Percentiles rank a stretch among this genome's conserved stretches.
Conservation (phyloP, 2,329 filamentous ascomycete species). For the Neonectria hederae region DNA sequence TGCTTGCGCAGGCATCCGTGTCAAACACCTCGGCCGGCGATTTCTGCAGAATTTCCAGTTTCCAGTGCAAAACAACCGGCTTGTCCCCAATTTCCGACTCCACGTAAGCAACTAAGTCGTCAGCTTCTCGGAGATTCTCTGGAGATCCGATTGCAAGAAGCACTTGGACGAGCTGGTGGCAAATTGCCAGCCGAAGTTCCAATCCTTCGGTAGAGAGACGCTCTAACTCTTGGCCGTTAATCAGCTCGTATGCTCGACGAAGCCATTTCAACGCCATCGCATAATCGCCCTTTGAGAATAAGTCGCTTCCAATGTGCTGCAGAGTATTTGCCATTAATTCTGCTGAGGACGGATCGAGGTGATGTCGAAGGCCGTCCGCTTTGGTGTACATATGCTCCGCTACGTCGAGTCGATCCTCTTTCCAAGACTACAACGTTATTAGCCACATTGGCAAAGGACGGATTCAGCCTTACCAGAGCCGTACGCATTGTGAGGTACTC, state of each 20-base stretch:
- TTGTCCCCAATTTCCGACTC: constrained; percentile 71
- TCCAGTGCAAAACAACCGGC: constrained; percentile 72
- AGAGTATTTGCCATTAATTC: constrained; percentile 74
- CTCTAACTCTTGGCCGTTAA: constrained; percentile 65
- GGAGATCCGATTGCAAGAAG: constrained; percentile 58
- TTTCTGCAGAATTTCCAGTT: constrained; percentile 70
- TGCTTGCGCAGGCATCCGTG: constrained; percentile 56
- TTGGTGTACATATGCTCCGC: constrained; percentile 82
- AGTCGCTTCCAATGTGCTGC: constrained; percentile 75
- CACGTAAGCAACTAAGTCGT: constrained; percentile 67
- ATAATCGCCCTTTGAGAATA: constrained; percentile 62
- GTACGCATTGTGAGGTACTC: constrained; percentile 75
- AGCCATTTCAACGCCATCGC: constrained; percentile 76
- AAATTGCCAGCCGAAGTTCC: constrained; percentile 72
- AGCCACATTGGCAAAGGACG: constrained; percentile 23
- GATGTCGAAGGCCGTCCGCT: constrained; percentile 51
- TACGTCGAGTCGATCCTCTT: constrained; percentile 75
- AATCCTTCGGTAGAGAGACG: constrained; percentile 66
- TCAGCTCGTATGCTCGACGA: constrained; percentile 68
- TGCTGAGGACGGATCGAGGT: constrained; percentile 58
- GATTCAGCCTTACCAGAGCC: constrained; percentile 63
- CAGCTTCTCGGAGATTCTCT: constrained; percentile 61
- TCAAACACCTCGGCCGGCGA: constrained; percentile 59
- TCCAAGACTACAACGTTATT: constrained; percentile 69
- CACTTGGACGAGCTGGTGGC: constrained; percentile 69